Percentiles rank a stretch among this genome's conserved stretches.
These are phyloP conservation scores for Lodderomyces jiufengensis DNA, from an alignment of 1,139 yeast species.

Conservation along the genomic window DNA sequence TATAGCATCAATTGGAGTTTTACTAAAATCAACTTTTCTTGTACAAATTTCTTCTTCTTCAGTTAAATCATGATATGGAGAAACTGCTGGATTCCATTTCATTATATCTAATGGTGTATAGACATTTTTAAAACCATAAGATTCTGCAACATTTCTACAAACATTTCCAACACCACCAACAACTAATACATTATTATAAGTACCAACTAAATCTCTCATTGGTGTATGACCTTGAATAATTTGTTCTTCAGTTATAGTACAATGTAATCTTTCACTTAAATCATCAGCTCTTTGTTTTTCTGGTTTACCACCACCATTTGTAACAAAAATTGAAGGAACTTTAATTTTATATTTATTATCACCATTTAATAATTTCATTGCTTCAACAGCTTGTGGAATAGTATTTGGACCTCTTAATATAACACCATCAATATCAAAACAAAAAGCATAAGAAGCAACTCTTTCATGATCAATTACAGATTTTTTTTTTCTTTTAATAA, in stretches of 20 bases:
- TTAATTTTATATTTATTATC: constrained; percentile 72
- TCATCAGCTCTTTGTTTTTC: constrained; percentile 70
- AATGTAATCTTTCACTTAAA: constrained; percentile 55
- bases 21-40: constrained; percentile 61
- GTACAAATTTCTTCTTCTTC: constrained; percentile 62
- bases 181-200: constrained; percentile 68
- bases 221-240: constrained; percentile 90
- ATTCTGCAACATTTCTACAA: constrained; percentile 75
- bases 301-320: constrained; percentile 87
- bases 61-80: constrained; percentile 73
- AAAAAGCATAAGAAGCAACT: constrained; percentile 80
- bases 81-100: constrained; percentile 82
- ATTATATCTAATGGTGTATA: constrained; percentile 75
- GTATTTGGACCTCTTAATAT: constrained; percentile 76
- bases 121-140: constrained; percentile 72
- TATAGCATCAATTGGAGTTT: constrained; percentile 63
- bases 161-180: constrained; percentile 84
- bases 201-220: constrained; percentile 69
- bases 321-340: constrained; percentile 83
- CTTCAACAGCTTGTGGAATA: constrained; percentile 71
- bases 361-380: constrained; percentile 67
- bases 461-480: constrained; percentile 60
- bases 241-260: constrained; percentile 65
- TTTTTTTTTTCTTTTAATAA: constrained; percentile 49
- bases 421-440: constrained; percentile 86